Conservation (phyloP, 768 basidiomycete species). For the Chlorophyllum brunneum region DNA sequence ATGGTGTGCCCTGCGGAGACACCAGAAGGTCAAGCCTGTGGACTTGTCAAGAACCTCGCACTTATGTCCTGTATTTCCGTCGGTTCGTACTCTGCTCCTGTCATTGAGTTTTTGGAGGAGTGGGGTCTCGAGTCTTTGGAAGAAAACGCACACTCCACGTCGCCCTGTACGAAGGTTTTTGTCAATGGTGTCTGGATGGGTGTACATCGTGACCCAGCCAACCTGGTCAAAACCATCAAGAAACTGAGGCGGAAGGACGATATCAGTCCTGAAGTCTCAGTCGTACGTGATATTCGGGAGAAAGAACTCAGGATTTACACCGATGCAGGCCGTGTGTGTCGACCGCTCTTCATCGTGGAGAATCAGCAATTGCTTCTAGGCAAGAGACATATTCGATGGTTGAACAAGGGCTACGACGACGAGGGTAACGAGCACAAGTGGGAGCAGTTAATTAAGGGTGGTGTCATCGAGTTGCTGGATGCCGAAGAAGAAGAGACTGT, state of each 20-base stretch:
- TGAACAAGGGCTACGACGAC: slow-evolving; percentile 55
- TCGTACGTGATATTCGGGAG: slow-evolving; percentile 97
- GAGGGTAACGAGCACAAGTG: slow-evolving; percentile 73
- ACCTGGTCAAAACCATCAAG: slow-evolving; percentile 90
- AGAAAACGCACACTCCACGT: slow-evolving; percentile 83
- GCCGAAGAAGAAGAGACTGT: slow-evolving; percentile 99
- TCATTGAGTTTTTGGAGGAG: slow-evolving; percentile 97
- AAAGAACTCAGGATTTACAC: slow-evolving; percentile 92
- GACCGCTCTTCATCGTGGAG: slow-evolving; percentile 95
- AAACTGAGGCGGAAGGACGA: slow-evolving; percentile 91
- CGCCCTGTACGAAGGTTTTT: slow-evolving; percentile 92
- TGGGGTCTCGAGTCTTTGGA: slow-evolving; percentile 96
- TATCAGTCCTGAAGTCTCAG: slow-evolving; percentile 93
- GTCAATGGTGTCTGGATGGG: slow-evolving; percentile 99
- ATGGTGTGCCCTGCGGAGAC: slow-evolving; percentile 99
- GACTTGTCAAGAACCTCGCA: slow-evolving; percentile 96
- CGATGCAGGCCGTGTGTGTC: slow-evolving; percentile 94
- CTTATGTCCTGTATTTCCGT: slow-evolving; percentile 98
- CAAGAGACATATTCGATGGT: slow-evolving; percentile 80
- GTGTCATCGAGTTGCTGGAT: slow-evolving; percentile 91
- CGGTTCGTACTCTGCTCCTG: slow-evolving; percentile 91
- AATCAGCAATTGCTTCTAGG: slow-evolving; percentile 80
- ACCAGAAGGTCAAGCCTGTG: slow-evolving; percentile 99
- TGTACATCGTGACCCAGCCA: slow-evolving; percentile 91
- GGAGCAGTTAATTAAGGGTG: slow-evolving; percentile 80